Conservation (phyloP, 2,329 filamentous ascomycete genomes). For the Aureobasidium lini region DNA sequence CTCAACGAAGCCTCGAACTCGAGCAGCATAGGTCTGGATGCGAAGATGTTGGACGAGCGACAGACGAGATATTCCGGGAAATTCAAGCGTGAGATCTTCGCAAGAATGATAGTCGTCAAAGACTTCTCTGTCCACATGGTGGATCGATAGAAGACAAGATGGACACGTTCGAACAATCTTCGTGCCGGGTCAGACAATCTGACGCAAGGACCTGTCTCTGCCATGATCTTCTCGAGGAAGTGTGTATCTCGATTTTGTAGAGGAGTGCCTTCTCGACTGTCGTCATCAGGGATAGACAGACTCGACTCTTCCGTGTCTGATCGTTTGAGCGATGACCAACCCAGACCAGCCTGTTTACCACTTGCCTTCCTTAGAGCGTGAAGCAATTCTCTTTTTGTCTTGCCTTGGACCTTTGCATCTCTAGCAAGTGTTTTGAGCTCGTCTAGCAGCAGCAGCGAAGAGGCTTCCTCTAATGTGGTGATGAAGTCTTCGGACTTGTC, state of each 20-base stretch:
- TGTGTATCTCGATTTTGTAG: slow-evolving; percentile 61
- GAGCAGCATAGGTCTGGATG: slow-evolving; percentile 63
- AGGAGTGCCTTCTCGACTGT: slow-evolving; percentile 32
- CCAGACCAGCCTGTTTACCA: slow-evolving; percentile 66
- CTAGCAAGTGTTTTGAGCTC: slow-evolving; percentile 80
- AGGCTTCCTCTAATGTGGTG: slow-evolving; percentile 72
- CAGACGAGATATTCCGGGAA: slow-evolving; percentile 89
- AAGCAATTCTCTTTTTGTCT: slow-evolving; percentile 76
- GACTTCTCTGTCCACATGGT: slow-evolving; percentile 98
- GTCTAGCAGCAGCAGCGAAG: slow-evolving; percentile 72
- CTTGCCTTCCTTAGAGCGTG: slow-evolving; percentile 67
- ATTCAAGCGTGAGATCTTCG: slow-evolving; percentile 78
- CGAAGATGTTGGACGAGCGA: slow-evolving; percentile 81
- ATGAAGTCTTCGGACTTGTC: slow-evolving; percentile 69
- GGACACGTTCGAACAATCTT: slow-evolving; percentile 85
- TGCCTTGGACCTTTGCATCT: slow-evolving; percentile 78
- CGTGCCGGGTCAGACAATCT: slow-evolving; percentile 65
- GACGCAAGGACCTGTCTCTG: slow-evolving; percentile 73
- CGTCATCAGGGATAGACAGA: slow-evolving; percentile 35
- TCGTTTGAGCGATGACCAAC: slow-evolving; percentile 58
- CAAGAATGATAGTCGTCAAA: slow-evolving; percentile 85
- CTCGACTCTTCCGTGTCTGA: slow-evolving; percentile 53
- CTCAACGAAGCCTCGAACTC: slow-evolving; percentile 86
- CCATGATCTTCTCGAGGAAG: slow-evolving; percentile 69
- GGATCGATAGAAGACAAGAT: slow-evolving; percentile 91